These are phyloP conservation scores for Prunus salicina DNA, from an alignment of 306 rosid genomes.

Conservation along the genomic window DNA sequence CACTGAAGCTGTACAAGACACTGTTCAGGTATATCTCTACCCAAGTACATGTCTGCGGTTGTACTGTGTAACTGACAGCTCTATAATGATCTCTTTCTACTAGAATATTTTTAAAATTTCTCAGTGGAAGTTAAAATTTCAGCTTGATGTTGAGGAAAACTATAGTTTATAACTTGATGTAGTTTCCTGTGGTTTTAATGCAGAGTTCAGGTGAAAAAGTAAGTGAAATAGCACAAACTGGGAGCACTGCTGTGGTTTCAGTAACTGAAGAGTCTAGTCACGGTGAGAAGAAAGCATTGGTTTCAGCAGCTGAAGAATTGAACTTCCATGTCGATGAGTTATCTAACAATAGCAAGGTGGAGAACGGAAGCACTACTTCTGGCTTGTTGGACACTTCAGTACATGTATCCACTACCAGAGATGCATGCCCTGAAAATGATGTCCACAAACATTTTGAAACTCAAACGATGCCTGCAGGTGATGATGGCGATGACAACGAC, in stretches of 20 bases:
- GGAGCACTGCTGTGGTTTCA: constrained; percentile 9
- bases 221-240: neutral
- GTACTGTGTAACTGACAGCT: neutral
- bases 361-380: constrained; percentile 31
- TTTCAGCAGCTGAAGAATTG: constrained; percentile 29
- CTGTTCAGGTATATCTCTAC: constrained; percentile 47
- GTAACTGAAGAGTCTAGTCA: constrained; percentile 18
- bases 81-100: neutral
- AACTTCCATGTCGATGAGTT: constrained; percentile 12
- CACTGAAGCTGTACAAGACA: constrained; percentile 24
- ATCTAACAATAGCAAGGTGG: constrained; percentile 30
- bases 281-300: constrained; percentile 23
- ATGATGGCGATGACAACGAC: neutral
- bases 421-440: constrained; percentile 24
- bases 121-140: neutral
- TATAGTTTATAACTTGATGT: neutral
- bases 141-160: neutral
- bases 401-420: constrained; percentile 29
- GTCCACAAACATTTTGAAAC: constrained; percentile 17
- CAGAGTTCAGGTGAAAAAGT: constrained; percentile 38
- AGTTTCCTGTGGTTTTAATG: constrained; percentile 24
- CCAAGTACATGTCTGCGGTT: neutral
- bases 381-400: constrained; percentile 30
- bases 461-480: constrained; percentile 10
- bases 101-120: neutral